Conservation (phyloP, 768 basidiomycete genomes). For the Tubosaeta sp. region DNA sequence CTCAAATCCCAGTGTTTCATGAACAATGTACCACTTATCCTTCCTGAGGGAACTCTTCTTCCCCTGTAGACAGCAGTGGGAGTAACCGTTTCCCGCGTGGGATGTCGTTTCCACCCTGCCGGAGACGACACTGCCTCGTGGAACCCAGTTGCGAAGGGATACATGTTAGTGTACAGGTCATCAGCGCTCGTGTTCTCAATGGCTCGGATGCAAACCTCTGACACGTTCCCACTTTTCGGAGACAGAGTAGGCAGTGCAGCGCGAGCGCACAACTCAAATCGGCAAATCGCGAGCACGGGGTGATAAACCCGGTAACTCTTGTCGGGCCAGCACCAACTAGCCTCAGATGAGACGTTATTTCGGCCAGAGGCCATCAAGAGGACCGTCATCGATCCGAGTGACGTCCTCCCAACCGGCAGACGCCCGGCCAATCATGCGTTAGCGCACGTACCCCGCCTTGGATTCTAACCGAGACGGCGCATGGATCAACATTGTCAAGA, state of each 20-base stretch:
- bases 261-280: background rate
- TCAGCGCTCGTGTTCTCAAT: background rate
- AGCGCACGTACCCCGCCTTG: background rate
- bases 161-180: background rate
- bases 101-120: background rate
- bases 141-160: background rate
- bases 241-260: background rate
- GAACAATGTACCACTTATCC: background rate
- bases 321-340: background rate
- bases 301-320: background rate
- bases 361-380: background rate
- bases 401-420: background rate
- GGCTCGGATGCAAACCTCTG: background rate
- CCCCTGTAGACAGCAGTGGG: background rate
- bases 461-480: background rate
- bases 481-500: background rate
- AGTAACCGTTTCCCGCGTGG: background rate
- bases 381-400: background rate
- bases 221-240: background rate
- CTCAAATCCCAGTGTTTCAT: background rate
- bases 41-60: background rate
- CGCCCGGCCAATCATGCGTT: background rate
- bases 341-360: background rate
- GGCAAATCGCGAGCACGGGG: background rate
- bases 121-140: background rate